Conservation (phyloP, 257 asterid species). For the Marsdenia floribunda region DNA sequence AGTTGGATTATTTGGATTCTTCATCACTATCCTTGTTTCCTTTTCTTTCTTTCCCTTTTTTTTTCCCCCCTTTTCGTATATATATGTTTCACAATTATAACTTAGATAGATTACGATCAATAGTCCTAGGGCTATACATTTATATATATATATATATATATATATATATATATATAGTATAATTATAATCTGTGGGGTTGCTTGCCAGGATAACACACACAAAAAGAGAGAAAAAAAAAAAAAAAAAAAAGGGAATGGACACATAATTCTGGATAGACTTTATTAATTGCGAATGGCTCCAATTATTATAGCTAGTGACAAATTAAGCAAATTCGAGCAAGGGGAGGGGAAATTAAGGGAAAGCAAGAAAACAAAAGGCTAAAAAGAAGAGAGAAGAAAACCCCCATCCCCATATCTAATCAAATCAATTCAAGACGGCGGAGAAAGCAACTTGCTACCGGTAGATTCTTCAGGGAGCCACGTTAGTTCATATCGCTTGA, state of each 20-base stretch:
- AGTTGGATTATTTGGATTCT: not conserved
- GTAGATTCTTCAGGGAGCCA: constrained; percentile 26
- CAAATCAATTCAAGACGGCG: constrained; percentile 39
- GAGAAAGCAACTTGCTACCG: constrained; percentile 40
- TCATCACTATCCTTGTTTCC: not conserved
- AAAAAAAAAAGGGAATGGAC: constrained; percentile 19
- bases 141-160: too few relatives aligned
- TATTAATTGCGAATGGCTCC: not conserved
- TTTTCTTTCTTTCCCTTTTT: not conserved
- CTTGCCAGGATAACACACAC: constrained; percentile 17
- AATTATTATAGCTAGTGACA: constrained; percentile 1
- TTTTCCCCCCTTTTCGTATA: too few relatives aligned
- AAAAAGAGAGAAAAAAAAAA: too few relatives aligned
- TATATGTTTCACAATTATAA: too few relatives aligned
- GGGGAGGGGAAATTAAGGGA: not conserved
- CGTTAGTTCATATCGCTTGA: constrained; percentile 28
- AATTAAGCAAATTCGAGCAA: not conserved
- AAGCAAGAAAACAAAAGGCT: too few relatives aligned
- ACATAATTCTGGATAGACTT: constrained; percentile 1
- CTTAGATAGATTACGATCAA: not conserved
- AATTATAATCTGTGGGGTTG: not conserved
- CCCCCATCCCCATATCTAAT: too few relatives aligned
- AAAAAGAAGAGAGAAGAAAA: too few relatives aligned
- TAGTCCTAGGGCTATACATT: too few relatives aligned
- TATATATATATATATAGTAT: too few relatives aligned